Conservation (phyloP, 495 filamentous ascomycete genomes). For the Tuber aestivum region DNA sequence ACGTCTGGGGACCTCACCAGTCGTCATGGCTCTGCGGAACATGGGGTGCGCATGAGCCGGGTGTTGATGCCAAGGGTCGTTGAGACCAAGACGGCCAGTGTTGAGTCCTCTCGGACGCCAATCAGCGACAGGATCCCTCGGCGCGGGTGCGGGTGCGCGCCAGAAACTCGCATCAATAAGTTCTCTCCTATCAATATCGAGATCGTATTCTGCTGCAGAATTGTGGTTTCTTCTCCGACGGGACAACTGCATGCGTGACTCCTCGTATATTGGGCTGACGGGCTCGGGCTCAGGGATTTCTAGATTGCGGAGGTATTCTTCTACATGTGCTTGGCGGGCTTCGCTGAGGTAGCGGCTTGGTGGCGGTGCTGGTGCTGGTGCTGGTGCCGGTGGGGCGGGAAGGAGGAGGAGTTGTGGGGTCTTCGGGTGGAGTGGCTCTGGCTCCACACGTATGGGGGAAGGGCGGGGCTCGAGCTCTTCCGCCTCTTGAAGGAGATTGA, state of each 20-base stretch:
- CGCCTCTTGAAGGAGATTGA: constrained; percentile 31
- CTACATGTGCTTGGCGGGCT: constrained; percentile 36
- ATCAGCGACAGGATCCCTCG: background rate
- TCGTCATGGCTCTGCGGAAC: background rate
- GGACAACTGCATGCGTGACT: constrained; percentile 5
- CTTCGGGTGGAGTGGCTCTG: constrained; percentile 3
- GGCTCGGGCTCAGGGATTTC: constrained; percentile 35
- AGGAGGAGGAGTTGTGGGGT: constrained; percentile 1
- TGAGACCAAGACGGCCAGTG: background rate
- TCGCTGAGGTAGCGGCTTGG: constrained; percentile 38
- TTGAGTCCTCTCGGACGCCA: background rate
- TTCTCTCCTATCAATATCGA: background rate
- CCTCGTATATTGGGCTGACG: constrained; percentile 14
- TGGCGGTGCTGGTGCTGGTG: background rate
- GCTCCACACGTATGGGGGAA: constrained; percentile 11
- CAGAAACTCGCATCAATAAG: background rate
- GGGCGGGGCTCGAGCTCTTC: constrained; percentile 24
- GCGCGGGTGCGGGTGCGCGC: background rate
- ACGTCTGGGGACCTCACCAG: background rate
- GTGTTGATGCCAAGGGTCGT: background rate
- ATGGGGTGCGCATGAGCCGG: background rate
- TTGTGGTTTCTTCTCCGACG: constrained; percentile 26
- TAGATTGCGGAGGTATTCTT: constrained; percentile 35
- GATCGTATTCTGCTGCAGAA: constrained; percentile 17
- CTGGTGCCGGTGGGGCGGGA: constrained; percentile 4